Percentiles rank a stretch among this genome's conserved stretches.
Conservation (phyloP, 2,329 filamentous ascomycete genomes). For the Fusarium sacchari region DNA sequence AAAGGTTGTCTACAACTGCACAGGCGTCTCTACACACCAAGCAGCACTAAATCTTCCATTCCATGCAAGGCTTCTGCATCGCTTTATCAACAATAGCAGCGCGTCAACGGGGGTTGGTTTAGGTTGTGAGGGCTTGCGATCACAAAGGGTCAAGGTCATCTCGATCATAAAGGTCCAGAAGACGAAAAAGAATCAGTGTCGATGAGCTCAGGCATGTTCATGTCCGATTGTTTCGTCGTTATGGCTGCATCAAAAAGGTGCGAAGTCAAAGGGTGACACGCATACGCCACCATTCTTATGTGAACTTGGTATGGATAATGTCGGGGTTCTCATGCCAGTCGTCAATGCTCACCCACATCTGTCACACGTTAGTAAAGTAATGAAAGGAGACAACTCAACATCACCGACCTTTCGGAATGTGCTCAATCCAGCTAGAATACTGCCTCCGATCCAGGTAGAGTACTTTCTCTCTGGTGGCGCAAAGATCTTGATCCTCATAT, state of each 20-base stretch:
- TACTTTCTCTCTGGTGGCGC: constrained; percentile 97
- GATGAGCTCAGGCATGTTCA: not conserved
- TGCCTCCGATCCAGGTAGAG: constrained; percentile 98
- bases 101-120: constrained; percentile 11
- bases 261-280: constrained; percentile 7
- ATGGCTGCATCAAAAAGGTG: constrained; percentile 18
- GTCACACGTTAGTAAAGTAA: constrained; percentile 33
- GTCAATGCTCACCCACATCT: constrained; percentile 99
- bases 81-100: constrained; percentile 28
- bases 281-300: constrained; percentile 58
- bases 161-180: constrained; percentile 29
- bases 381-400: too few relatives aligned
- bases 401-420: constrained; percentile 92
- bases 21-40: constrained; percentile 21
- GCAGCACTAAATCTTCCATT: constrained; percentile 30
- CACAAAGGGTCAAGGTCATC: constrained; percentile 27
- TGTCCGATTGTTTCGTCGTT: constrained; percentile 17
- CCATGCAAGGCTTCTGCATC: constrained; percentile 29
- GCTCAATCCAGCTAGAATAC: constrained; percentile 94
- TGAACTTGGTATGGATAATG: constrained; percentile 98
- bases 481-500: constrained; percentile 99
- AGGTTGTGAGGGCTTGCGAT: constrained; percentile 19
- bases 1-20: constrained; percentile 39
- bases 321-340: constrained; percentile 99
- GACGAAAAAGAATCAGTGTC: not conserved